phyloP scores from a whole-genome alignment of 805 yeast species.

The Sugiyamaella smithiae region DNA sequence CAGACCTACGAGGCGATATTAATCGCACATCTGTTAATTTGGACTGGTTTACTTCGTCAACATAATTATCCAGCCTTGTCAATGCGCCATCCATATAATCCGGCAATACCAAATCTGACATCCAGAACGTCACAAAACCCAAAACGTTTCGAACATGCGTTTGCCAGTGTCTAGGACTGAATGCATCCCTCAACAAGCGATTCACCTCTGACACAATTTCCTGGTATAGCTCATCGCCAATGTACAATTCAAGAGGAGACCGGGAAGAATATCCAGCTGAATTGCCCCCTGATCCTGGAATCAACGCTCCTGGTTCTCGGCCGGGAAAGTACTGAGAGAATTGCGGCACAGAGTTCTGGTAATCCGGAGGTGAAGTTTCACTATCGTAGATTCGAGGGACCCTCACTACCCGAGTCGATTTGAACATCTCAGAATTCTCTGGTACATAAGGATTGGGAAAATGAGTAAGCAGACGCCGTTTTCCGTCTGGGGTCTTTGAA shows the following conservation, averaged over 20 bases:
- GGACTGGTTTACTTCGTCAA: slow-evolving; percentile 25
- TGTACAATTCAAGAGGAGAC: slow-evolving; percentile 34
- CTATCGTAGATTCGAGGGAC: slow-evolving; percentile 22
- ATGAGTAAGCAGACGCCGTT: slow-evolving; percentile 12
- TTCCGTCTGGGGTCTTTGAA: neutral
- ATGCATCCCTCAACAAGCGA: slow-evolving; percentile 39
- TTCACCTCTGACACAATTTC: slow-evolving; percentile 48
- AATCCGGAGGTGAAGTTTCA: neutral
- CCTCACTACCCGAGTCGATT: slow-evolving; percentile 19
- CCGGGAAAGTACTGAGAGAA: slow-evolving; percentile 27
- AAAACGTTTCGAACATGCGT: slow-evolving; percentile 39
- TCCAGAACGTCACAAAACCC: slow-evolving; percentile 42
- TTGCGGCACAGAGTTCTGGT: slow-evolving; percentile 15
- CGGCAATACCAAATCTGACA: slow-evolving; percentile 40
- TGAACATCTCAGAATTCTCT: slow-evolving; percentile 21
- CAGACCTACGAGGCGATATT: slow-evolving; percentile 18
- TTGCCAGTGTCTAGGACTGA: slow-evolving; percentile 38
- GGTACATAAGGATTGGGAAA: slow-evolving; percentile 33
- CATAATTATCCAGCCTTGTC: slow-evolving; percentile 43
- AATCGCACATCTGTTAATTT: slow-evolving; percentile 10
- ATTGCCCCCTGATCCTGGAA: slow-evolving; percentile 6
- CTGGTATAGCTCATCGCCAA: slow-evolving; percentile 40
- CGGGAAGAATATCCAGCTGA: slow-evolving; percentile 26
- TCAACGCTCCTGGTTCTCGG: slow-evolving; percentile 25
- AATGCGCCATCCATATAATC: slow-evolving; percentile 35